Evolutionary conservation across 2,329 filamentous ascomycete species (phyloP), one percentile per base, ranked within the genome.

Genomic region (Amesomyces nigricolor): DNA sequence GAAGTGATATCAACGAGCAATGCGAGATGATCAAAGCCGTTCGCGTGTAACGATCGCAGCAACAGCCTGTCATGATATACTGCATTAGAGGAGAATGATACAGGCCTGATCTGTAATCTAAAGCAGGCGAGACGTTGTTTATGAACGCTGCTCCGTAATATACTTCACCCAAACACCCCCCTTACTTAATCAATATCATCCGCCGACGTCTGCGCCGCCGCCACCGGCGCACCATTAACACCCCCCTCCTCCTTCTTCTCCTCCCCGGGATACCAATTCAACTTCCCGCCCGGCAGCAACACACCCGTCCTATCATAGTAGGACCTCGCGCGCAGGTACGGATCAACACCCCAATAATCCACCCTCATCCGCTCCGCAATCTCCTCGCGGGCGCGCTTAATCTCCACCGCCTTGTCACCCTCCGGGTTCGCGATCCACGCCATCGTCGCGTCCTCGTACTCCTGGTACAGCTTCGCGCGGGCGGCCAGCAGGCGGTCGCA

Each of bases 331-430:
- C 94, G 79, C 30, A 97, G 69, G 69, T 92, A 95, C 0, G 90
- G 90, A 72, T 99, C 94, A 51, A 96, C 71, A 39, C 79, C 78
- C 92, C 94, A 99, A 73, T 97, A 99, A 63, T 88, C 88, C 47
- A 79, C 77, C 58, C 78, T 78, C 63, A 97, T 67, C 59, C 80
- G 73, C 49, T 77, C 77, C 2, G 88, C 85, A 29, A 94, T 65
- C 2, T 74, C 72, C 38, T 82, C 75, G 54, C 90, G 77, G 22
- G 6, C 69, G 82, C 79, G 72, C 67, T 82, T 80, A 50, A 81
- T 68, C 7, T 74, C 69, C 22, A 73, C 73, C 43, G 73, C 72
- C 57, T 79, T 73, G 8, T 72, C 71, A 19, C 74, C 74, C 47
- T 74, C 71, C 2, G 73, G 71, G 44, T 76, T 73, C 35, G 72